Base-by-base conservation (phyloP, 108 stramenopile species). In the Nitzschia sp. region DNA sequence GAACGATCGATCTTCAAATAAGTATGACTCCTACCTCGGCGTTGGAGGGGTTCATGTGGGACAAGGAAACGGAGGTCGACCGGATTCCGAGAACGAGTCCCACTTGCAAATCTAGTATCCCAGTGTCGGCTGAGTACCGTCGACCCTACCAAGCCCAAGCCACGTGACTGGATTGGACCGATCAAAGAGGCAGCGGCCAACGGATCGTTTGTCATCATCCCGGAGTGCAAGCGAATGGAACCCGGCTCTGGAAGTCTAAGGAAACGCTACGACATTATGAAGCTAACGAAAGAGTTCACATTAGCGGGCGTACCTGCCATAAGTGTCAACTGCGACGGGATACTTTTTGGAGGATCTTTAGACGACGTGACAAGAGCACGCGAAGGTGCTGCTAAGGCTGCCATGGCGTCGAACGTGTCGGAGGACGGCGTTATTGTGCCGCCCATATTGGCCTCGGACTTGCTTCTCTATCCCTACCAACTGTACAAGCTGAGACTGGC, bases 21-120 rank as follows among this genome's bases (percentile, higher is more conserved):
- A n/a, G n/a, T n/a, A n/a, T n/a, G n/a, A 87, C 66, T 9, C 91
- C 91, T 19, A 82, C 90, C 0, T 85, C 84, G 9, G 75, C 70
- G 1, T 67, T 95, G 59, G 94, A 92, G 67, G 86, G 88, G 17
- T 95, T 77, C 67, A 89, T 95, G 89, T 95, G 94, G 94, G 94
- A 95, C 25, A 95, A 95, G 63, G 91, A 92, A 65, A 92, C 88
- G 4, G 89, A 95, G 66, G 94, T 92, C 9, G 94, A 95, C 76
- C 73, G n/a, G 90, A 3, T 77, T 85, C 48, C 80, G 94, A 27
- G 94, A 95, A 61, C 78, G 90, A 29, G 85, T 87, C 32, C 86
- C 91, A 38, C 80, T 95, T 18, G 79, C 87, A 2, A 86, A 90
- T 72, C 65, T 91, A 5, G 66, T 95, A 28, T 85, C 84, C 53